Base-by-base conservation (phyloP, 1,284 basidiomycete species). In the Wallemia mellicola region DNA sequence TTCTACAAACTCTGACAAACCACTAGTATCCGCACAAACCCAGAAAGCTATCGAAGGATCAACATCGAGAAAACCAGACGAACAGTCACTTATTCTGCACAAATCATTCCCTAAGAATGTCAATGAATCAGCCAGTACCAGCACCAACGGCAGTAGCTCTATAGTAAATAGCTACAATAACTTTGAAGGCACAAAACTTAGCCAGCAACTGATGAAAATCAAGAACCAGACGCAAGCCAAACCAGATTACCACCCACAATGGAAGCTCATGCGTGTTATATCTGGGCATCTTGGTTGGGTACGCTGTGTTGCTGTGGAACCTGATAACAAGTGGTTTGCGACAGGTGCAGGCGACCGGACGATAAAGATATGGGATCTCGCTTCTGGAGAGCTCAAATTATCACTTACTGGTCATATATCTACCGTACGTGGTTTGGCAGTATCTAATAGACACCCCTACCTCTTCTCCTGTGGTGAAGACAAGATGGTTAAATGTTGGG, bases 401-500 rank as follows among this genome's bases (percentile, higher is more conserved):
- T 89, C 85, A 54, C 73, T 99, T 64, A 99, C 94, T 2, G 92
- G 94, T 7, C 92, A 99, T 69, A 98, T 98, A 60, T 91, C 86
- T 27, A 94, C 92, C 1, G 89, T 99, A 24, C 78, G 94, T 54
- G 92, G 92, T 0, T 71, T 99, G 57, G 92, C 88, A 2, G 86
- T 98, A 24, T 91, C 86, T 1, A 73, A 82, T 7, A 74, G 92
- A 61, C 92, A 96, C 72, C 94, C 92, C 1, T 98, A 99, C 70
- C 73, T 99, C 26, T 99, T 99, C 70, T 94, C 88, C 5, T 89
- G 85, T 62, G 89, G 86, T 59, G 92, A 99, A 71, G 92, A 99
- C 72, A 96, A 96, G 78, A 84, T 83, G 86, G 91, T 99, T 56
- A 98, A 96, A 74, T 98, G 94, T 67, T 98, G 94, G 94, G 92